Percentiles rank a stretch among this genome's conserved stretches.
phyloP scores from a whole-genome alignment of 1,284 basidiomycete species.

The Tremellales sp. region DNA sequence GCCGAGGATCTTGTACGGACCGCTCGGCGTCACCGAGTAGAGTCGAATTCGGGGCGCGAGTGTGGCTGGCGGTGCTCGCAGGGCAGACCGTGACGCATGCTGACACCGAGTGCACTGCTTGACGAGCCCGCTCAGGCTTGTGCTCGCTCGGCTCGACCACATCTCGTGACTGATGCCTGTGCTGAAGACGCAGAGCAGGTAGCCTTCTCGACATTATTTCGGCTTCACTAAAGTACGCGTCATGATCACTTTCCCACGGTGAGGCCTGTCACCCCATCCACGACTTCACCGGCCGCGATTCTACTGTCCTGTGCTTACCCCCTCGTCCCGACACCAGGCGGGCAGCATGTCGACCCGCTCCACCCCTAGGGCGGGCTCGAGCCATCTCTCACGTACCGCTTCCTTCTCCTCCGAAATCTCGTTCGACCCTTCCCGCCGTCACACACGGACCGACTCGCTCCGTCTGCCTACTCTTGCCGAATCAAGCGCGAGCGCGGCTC shows the following conservation, averaged over 20 bases:
- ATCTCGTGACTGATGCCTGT: too few relatives aligned
- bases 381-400: constrained; percentile 2
- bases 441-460: background rate
- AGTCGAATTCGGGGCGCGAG: background rate
- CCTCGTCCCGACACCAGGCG: background rate
- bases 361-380: constrained; percentile 9
- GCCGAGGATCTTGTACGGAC: constrained; percentile 31
- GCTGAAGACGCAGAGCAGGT: too few relatives aligned
- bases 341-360: constrained; percentile 12
- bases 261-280: constrained; percentile 1
- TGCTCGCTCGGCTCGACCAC: background rate
- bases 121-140: background rate
- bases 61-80: background rate
- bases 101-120: background rate
- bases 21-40: background rate
- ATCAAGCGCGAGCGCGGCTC: background rate
- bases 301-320: background rate
- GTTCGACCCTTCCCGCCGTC: constrained; percentile 3
- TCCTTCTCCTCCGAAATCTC: constrained; percentile 2
- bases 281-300: background rate
- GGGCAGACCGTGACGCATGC: background rate
- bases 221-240: too few relatives aligned
- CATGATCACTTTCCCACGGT: background rate
- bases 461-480: constrained; percentile 2
- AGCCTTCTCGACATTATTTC: too few relatives aligned